These are phyloP conservation scores for Cytospora leucostoma DNA, from an alignment of 2,329 filamentous ascomycete genomes.

Conservation along the genomic window DNA sequence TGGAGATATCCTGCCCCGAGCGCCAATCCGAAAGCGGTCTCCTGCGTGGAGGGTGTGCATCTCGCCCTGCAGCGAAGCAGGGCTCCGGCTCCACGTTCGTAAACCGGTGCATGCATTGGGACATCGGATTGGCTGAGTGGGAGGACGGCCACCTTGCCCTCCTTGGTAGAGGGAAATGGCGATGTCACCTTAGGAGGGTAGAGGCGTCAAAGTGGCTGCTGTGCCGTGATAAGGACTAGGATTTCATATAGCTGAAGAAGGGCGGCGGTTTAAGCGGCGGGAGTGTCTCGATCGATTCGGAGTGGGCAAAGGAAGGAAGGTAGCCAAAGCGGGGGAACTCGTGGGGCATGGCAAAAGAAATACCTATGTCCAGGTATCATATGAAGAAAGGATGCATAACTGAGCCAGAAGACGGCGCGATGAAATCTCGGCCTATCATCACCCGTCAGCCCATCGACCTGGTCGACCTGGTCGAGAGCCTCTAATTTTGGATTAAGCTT, in stretches of 20 bases:
- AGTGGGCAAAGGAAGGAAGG: constrained; percentile 12
- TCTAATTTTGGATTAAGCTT: background rate
- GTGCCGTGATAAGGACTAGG: constrained; percentile 5
- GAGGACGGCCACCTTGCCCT: constrained; percentile 12
- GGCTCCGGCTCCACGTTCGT: background rate
- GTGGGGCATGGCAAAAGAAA: constrained; percentile 3
- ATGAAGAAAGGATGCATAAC: background rate
- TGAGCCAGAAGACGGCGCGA: background rate
- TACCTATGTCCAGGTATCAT: background rate
- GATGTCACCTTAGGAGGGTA: constrained; percentile 18
- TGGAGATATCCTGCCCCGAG: background rate
- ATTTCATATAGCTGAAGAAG: background rate
- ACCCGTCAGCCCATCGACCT: too few species aligned
- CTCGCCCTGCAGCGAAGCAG: background rate
- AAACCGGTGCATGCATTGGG: constrained; percentile 1
- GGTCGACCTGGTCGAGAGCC: too few species aligned
- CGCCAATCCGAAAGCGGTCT: background rate
- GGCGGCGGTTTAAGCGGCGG: constrained; percentile 3
- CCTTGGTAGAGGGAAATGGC: constrained; percentile 9
- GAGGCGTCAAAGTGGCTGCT: constrained; percentile 19
- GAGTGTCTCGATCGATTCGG: constrained; percentile 16
- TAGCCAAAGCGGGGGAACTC: constrained; percentile 7
- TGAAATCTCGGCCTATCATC: background rate
- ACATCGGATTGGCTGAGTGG: background rate
- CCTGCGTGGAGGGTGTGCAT: background rate